Base-by-base conservation (phyloP, 768 basidiomycete species). In the Dentipellis fragilis region DNA sequence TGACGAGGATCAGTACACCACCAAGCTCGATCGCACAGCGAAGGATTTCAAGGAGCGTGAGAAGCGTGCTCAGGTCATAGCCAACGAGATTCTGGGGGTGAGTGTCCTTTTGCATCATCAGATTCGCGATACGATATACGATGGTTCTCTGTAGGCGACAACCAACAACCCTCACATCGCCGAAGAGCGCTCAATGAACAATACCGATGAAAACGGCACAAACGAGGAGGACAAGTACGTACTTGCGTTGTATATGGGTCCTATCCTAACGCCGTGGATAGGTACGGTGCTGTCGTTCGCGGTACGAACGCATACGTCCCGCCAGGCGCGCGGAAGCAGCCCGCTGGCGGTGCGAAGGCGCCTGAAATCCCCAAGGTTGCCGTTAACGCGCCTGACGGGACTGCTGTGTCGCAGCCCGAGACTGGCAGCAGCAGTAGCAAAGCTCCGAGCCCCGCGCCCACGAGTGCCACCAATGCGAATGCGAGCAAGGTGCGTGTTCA, bases 211-310 rank as follows among this genome's bases (percentile, higher is more conserved):
- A 60, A 85, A 79, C 57, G 85, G 83, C 40, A 68, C 75, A 56
- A 93, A 94, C 67, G 96, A 99, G 73, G 96, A 99, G 70, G 95
- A 98, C 74, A 94, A 91, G 95, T 97, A 59, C 64, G 81, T 66
- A 7, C 66, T 21, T 49, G 51, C 53, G 51, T 57, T 63, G 50
- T 56, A 48, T 56, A 45, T 37, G 55, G 51, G 58, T 57, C 58
- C 29, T 29, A 29, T 29, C 29, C 69, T 52, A 67, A 68, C 57
- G 68, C 49, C 57, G 46, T 55, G 42, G 50, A 54, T 66, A 96
- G 93, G 70, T 98, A 92, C 67, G 89, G 89, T 55, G 93, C 93
- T 23, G 96, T 98, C 34, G 85, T 89, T 51, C 87, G 96, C 55
- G 79, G 84, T 35, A 77, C 85, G 16, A 88, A 87, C 64, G 95